phyloP scores from a whole-genome alignment of 805 yeast species.

The Barnettozyma californica region DNA sequence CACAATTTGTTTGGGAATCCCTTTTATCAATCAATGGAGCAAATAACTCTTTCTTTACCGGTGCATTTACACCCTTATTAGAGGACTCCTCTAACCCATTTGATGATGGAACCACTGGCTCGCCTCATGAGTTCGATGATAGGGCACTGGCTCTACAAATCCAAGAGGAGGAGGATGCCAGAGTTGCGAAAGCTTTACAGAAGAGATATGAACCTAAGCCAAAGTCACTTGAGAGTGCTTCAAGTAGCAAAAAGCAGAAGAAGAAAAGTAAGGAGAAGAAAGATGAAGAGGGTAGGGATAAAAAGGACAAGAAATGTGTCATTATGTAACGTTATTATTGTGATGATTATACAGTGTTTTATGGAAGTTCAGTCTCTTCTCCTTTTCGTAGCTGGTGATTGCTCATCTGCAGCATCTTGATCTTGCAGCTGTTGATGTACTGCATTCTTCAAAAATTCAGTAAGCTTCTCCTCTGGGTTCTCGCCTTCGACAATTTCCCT shows the following conservation, averaged over 20 bases:
- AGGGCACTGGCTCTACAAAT: slow-evolving; percentile 38
- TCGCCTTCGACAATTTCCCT: slow-evolving; percentile 73
- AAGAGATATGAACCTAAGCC: slow-evolving; percentile 24
- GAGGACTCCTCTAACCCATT: slow-evolving; percentile 22
- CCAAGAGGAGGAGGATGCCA: slow-evolving; percentile 55
- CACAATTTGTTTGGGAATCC: slow-evolving; percentile 77
- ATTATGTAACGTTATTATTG: slow-evolving; percentile 15
- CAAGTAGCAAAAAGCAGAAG: slow-evolving; percentile 3
- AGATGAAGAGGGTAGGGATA: slow-evolving; percentile 8
- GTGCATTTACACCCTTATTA: slow-evolving; percentile 47
- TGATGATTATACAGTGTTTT: background rate
- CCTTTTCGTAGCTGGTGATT: slow-evolving; percentile 31
- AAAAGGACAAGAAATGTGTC: slow-evolving; percentile 20
- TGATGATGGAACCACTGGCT: slow-evolving; percentile 13
- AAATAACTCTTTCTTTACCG: slow-evolving; percentile 65
- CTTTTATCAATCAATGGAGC: slow-evolving; percentile 61
- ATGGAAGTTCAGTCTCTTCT: slow-evolving; percentile 25
- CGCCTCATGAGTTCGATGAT: slow-evolving; percentile 29
- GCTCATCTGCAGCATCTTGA: slow-evolving; percentile 15
- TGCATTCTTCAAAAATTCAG: slow-evolving; percentile 59
- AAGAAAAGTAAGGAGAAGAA: slow-evolving; percentile 9
- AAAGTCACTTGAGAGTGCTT: background rate
- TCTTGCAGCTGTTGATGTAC: slow-evolving; percentile 50
- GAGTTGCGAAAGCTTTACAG: slow-evolving; percentile 42
- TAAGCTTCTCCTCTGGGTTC: slow-evolving; percentile 73